Evolutionary conservation across 2,329 filamentous ascomycete genomes (phyloP).

Genomic region (Cladosporium oxysporum): DNA sequence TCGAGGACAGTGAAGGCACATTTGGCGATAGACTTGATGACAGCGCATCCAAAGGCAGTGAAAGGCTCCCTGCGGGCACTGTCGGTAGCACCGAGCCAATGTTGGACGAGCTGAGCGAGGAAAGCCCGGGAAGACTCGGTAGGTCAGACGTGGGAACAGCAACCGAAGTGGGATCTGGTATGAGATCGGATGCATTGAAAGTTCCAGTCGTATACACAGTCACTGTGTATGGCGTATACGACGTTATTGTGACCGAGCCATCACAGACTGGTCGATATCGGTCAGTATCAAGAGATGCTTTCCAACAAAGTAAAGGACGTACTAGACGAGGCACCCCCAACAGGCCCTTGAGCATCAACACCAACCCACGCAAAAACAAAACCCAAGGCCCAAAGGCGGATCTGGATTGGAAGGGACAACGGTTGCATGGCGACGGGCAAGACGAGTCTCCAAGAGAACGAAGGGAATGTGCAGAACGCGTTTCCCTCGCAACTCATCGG

Average conservation of each 20-base stretch:
- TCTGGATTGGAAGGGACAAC: background rate
- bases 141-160: background rate
- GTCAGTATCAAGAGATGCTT: background rate
- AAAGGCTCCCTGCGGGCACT: background rate
- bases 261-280: background rate
- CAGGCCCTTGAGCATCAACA: background rate
- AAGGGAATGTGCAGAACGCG: constrained; percentile 22
- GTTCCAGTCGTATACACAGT: constrained; percentile 12
- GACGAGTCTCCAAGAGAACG: constrained; percentile 6
- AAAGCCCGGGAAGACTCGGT: background rate
- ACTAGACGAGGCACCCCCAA: background rate
- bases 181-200: background rate
- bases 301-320: background rate
- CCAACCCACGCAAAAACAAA: background rate
- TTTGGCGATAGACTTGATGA: background rate
- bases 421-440: constrained; percentile 12
- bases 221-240: constrained; percentile 3
- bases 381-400: background rate
- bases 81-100: background rate
- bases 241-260: constrained; percentile 11
- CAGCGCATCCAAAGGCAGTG: background rate
- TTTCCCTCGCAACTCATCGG: constrained; percentile 30
- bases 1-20: background rate
- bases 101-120: background rate
- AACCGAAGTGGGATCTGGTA: background rate